A percentile compares a stretch with the other conserved stretches of the same genome.
phyloP scores from a whole-genome alignment of 225 moss, liverwort and hornwort genomes.

The Pseudisothecium myosuroides region DNA sequence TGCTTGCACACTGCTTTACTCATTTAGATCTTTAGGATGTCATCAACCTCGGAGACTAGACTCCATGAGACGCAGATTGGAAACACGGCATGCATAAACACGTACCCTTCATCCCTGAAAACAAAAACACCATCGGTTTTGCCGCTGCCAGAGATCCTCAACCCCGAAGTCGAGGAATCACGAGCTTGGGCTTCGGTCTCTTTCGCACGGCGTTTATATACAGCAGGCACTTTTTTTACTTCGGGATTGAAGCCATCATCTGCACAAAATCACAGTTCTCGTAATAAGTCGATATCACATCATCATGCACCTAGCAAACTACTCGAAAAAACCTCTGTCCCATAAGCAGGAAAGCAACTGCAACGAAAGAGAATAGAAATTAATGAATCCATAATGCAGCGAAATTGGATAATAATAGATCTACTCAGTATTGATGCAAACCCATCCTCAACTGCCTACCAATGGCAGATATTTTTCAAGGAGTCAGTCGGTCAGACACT shows the following conservation, averaged over 20 bases:
- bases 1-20: neutral
- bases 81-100: neutral
- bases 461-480: neutral
- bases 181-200: slow-evolving; percentile 6
- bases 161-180: neutral
- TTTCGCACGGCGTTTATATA: slow-evolving; percentile 78
- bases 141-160: neutral
- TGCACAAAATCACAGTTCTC: neutral
- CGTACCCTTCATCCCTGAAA: slow-evolving; percentile 49
- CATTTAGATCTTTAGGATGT: neutral
- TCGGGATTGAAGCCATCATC: slow-evolving; percentile 19
- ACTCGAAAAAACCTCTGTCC: neutral
- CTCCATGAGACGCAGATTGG: neutral
- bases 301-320: neutral
- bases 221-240: slow-evolving; percentile 40
- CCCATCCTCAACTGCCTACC: neutral
- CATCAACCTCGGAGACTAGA: neutral
- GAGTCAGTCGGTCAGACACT: neutral
- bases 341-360: neutral
- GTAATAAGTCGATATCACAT: too few relatives aligned
- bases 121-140: slow-evolving; percentile 11
- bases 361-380: neutral
- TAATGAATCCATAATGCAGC: neutral
- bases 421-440: neutral
- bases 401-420: neutral